A percentile compares a stretch with the other conserved stretches of the same genome.
Evolutionary conservation across 345 rosid species (phyloP).

Genomic region (Capsella bursapastoris): DNA sequence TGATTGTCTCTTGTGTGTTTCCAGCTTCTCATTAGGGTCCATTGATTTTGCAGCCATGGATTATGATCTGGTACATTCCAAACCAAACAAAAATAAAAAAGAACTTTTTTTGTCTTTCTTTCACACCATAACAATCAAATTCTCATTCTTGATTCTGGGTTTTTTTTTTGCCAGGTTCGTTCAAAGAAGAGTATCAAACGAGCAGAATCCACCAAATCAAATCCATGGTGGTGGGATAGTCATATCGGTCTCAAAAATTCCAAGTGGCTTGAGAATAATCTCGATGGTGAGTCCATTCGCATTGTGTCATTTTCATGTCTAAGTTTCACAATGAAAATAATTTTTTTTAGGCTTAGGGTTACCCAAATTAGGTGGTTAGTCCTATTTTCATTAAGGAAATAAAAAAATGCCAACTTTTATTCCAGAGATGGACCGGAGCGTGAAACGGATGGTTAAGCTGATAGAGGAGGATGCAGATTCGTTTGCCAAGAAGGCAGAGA

Average conservation of each 20-base stretch:
- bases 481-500: constrained; percentile 56
- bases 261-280: constrained; percentile 57
- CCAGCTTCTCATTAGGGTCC: constrained; percentile 41
- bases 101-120: neutral
- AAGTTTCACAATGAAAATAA: neutral
- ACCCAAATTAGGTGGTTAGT: constrained; percentile 28
- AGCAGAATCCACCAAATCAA: constrained; percentile 55
- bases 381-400: neutral
- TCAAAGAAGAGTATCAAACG: constrained; percentile 54
- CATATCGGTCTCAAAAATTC: constrained; percentile 50
- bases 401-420: constrained; percentile 10
- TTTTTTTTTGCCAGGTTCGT: constrained; percentile 41
- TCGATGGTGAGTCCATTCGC: constrained; percentile 48
- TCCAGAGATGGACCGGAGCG: constrained; percentile 54
- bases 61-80: constrained; percentile 38
- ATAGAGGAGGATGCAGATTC: constrained; percentile 58
- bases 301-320: constrained; percentile 19
- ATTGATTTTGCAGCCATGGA: constrained; percentile 40
- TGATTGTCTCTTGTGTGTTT: constrained; percentile 45
- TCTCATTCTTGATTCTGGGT: constrained; percentile 41
- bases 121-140: constrained; percentile 3
- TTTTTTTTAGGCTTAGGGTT: constrained; percentile 19
- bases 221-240: constrained; percentile 57
- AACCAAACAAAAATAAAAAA: neutral
- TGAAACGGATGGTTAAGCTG: constrained; percentile 46